Conservation (phyloP, 352 stramenopile genomes). For the Phytophthora pistaciae region DNA sequence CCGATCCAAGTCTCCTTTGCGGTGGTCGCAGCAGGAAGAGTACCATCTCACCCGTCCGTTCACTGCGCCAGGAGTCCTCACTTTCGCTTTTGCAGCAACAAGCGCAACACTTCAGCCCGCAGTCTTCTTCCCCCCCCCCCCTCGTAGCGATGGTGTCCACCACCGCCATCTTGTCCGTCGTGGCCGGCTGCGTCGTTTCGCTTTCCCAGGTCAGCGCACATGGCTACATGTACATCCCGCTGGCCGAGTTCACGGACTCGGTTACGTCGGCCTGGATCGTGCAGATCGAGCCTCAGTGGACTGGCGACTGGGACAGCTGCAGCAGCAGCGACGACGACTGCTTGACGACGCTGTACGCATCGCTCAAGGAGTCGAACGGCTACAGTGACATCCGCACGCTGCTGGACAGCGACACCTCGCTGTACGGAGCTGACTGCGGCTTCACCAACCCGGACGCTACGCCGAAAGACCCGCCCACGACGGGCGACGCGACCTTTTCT, state of each 20-base stretch:
- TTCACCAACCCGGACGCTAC: constrained; percentile 32
- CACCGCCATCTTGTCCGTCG: constrained; percentile 23
- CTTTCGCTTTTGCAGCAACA: constrained; percentile 19
- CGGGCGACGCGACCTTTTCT: constrained; percentile 29
- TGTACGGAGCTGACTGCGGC: constrained; percentile 40
- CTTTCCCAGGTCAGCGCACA: constrained; percentile 23
- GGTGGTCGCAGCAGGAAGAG: constrained; percentile 15
- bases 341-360: constrained; percentile 28
- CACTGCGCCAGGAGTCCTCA: constrained; percentile 1
- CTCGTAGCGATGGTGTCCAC: constrained; percentile 24
- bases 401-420: constrained; percentile 28
- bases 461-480: constrained; percentile 30
- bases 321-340: constrained; percentile 26
- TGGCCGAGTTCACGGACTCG: constrained; percentile 35
- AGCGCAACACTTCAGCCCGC: background rate
- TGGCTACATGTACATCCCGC: constrained; percentile 48
- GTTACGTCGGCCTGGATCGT: constrained; percentile 41
- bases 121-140: background rate
- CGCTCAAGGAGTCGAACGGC: constrained; percentile 19
- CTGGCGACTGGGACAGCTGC: constrained; percentile 33
- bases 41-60: constrained; percentile 1
- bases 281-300: constrained; percentile 37
- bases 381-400: constrained; percentile 38
- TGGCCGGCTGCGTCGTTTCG: constrained; percentile 8
- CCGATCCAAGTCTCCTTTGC: constrained; percentile 3